Conservation (phyloP, 495 filamentous ascomycete genomes). For the Extremus antarcticus region DNA sequence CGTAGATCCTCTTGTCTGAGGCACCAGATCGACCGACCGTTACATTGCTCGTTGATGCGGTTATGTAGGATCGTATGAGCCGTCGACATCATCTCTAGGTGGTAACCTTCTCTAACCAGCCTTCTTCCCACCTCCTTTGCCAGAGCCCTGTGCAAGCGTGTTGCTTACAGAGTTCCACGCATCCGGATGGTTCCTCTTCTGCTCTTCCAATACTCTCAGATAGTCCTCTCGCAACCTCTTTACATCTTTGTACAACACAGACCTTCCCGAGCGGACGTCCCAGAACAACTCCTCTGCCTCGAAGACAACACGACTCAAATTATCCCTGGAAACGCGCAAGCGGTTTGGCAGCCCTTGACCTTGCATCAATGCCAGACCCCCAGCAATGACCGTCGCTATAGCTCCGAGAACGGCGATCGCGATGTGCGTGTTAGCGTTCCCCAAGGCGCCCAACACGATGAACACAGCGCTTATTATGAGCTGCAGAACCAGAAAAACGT, state of each 20-base stretch:
- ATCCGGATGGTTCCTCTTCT: slow-evolving; percentile 18
- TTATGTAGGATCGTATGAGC: no score
- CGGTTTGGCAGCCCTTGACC: slow-evolving; percentile 22
- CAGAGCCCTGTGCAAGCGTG: background rate
- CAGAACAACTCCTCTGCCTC: slow-evolving; percentile 18
- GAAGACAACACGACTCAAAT: slow-evolving; percentile 10
- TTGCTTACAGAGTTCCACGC: slow-evolving; percentile 11
- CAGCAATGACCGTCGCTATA: slow-evolving; percentile 15
- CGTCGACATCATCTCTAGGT: no score
- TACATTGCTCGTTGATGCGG: no score
- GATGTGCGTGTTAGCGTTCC: slow-evolving; percentile 10
- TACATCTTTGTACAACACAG: slow-evolving; percentile 14
- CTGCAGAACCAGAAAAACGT: slow-evolving; percentile 15
- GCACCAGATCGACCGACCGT: no score
- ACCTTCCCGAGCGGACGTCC: slow-evolving; percentile 12
- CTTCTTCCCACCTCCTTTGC: background rate
- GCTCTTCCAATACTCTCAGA: slow-evolving; percentile 13
- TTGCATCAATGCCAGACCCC: slow-evolving; percentile 17
- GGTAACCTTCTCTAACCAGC: no score
- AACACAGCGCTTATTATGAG: slow-evolving; percentile 15
- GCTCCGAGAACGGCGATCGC: slow-evolving; percentile 18
- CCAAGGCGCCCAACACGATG: slow-evolving; percentile 17
- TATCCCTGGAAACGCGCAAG: slow-evolving; percentile 13
- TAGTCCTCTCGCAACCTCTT: slow-evolving; percentile 18
- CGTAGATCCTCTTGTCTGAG: no score